Conservation (phyloP, 2,329 filamentous ascomycete species). For the Penicillium janthinellum region DNA sequence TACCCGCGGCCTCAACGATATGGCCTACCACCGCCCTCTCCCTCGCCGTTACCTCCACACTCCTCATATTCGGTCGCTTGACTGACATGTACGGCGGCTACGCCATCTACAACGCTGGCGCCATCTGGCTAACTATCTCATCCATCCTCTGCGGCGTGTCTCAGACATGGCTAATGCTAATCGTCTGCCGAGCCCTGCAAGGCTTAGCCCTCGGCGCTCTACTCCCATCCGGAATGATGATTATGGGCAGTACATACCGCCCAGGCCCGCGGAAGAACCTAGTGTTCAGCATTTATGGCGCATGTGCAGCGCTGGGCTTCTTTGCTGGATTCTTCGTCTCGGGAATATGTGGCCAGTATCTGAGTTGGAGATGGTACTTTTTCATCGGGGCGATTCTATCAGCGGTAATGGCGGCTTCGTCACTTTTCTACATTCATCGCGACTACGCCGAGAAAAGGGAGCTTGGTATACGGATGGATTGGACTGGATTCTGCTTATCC, state of each 20-base stretch:
- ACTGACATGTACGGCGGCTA: constrained; percentile 65
- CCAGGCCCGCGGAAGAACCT: constrained; percentile 71
- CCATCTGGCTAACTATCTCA: constrained; percentile 66
- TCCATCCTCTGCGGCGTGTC: constrained; percentile 71
- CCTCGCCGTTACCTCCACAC: constrained; percentile 51
- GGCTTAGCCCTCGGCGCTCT: constrained; percentile 74
- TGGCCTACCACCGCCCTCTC: constrained; percentile 58
- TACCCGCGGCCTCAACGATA: constrained; percentile 64
- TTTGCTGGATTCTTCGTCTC: constrained; percentile 65
- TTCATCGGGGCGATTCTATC: constrained; percentile 63
- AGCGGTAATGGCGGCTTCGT: constrained; percentile 48
- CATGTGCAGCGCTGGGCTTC: constrained; percentile 53
- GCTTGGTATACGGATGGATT: constrained; percentile 65
- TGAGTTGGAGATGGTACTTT: constrained; percentile 68
- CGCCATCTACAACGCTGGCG: constrained; percentile 65
- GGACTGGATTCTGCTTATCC: constrained; percentile 62
- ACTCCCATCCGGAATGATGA: constrained; percentile 67
- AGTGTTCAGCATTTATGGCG: constrained; percentile 62
- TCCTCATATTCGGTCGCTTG: constrained; percentile 58
- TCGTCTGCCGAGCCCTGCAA: constrained; percentile 72
- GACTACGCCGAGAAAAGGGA: constrained; percentile 40
- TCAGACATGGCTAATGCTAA: constrained; percentile 67
- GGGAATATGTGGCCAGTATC: constrained; percentile 58
- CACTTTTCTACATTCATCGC: constrained; percentile 51
- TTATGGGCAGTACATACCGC: constrained; percentile 66